These are phyloP conservation scores for Phlebiopsis gigantea DNA, from an alignment of 768 basidiomycete species.

Conservation along the genomic window DNA sequence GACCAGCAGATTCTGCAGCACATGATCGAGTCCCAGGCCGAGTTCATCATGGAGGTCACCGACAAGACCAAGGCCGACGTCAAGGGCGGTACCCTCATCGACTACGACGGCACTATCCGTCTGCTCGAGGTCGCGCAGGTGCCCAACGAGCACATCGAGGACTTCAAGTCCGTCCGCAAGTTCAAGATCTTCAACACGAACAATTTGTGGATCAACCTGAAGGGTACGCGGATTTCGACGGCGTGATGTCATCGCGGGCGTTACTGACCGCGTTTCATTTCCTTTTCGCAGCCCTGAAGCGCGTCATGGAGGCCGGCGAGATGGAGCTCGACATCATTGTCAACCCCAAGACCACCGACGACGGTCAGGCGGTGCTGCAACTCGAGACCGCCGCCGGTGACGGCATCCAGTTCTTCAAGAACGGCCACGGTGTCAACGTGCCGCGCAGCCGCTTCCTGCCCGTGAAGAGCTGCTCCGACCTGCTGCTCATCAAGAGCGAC, in stretches of 20 bases:
- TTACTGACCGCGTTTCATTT: neutral
- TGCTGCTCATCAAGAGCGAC: constrained; percentile 64
- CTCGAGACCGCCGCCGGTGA: constrained; percentile 76
- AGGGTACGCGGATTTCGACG: constrained; percentile 24
- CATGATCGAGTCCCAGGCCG: constrained; percentile 58
- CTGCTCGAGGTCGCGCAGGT: constrained; percentile 74
- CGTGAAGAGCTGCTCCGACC: constrained; percentile 56
- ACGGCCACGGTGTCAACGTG: constrained; percentile 68
- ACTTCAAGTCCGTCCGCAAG: constrained; percentile 68
- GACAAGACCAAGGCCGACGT: constrained; percentile 82
- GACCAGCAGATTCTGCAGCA: constrained; percentile 61
- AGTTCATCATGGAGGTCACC: constrained; percentile 73
- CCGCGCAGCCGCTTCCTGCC: constrained; percentile 70
- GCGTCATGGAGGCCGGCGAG: constrained; percentile 59
- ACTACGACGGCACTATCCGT: constrained; percentile 60
- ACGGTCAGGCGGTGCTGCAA: constrained; percentile 68
- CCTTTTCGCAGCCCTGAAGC: constrained; percentile 53
- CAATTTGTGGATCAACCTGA: constrained; percentile 54
- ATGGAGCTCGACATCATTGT: constrained; percentile 80
- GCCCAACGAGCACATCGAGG: constrained; percentile 63
- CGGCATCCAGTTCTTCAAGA: constrained; percentile 67
- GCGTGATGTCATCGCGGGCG: neutral
- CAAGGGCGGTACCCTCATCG: constrained; percentile 66
- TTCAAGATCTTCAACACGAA: constrained; percentile 82
- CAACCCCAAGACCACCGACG: constrained; percentile 65